Percentiles rank a stretch among this genome's conserved stretches.
phyloP scores from a whole-genome alignment of 805 yeast species.

The Candida maesae region DNA sequence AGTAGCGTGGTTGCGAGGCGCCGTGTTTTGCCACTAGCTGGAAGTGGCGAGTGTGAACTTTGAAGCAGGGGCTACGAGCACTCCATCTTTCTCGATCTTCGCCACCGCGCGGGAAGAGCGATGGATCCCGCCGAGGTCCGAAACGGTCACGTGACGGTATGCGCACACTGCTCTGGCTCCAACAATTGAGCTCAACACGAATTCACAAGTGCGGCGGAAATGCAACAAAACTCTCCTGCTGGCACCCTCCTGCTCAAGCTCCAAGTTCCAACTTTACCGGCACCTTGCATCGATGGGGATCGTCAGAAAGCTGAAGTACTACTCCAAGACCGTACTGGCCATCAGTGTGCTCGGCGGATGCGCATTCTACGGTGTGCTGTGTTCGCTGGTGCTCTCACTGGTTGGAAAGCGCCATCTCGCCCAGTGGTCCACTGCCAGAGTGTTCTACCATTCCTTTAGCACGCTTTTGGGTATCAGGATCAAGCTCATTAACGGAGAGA shows the following conservation, averaged over 20 bases:
- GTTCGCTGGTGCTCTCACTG: slow-evolving; percentile 62
- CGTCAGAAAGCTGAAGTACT: slow-evolving; percentile 40
- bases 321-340: slow-evolving; percentile 52
- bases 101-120: too few species aligned
- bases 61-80: too few species aligned
- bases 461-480: slow-evolving; percentile 65
- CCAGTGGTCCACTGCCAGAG: slow-evolving; percentile 88
- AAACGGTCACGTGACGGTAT: too few species aligned
- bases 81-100: too few species aligned
- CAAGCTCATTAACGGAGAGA: slow-evolving; percentile 61
- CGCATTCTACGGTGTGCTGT: slow-evolving; percentile 73
- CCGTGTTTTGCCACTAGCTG: neutral
- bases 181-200: too few species aligned
- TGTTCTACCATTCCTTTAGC: slow-evolving; percentile 63
- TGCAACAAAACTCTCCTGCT: too few species aligned
- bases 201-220: too few species aligned
- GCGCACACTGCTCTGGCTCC: too few species aligned
- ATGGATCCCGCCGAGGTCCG: too few species aligned
- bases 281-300: slow-evolving; percentile 5
- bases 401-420: slow-evolving; percentile 75
- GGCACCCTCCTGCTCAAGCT: too few species aligned
- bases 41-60: too few species aligned
- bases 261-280: neutral
- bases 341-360: slow-evolving; percentile 50
- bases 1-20: neutral